Base-by-base conservation (phyloP, 768 basidiomycete species). In the Podaxis sp. region DNA sequence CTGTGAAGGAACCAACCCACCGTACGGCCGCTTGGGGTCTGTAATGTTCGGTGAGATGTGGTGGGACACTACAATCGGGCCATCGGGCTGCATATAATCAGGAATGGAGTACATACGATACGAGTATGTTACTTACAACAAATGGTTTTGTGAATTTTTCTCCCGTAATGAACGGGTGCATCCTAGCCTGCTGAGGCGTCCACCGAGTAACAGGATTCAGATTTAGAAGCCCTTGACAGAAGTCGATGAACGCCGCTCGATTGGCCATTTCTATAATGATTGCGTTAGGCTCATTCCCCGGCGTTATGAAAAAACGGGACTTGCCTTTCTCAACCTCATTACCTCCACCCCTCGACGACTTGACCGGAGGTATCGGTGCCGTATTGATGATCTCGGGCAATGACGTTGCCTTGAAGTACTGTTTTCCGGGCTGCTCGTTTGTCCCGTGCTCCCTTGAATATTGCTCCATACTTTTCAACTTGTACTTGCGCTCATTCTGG, bases 121-220 rank as follows among this genome's bases (percentile, higher is more conserved):
- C 15, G 20, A 50, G 38, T 22, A 20, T 22, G 22, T 4, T 52
- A 78, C 88, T 72, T 76, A 91, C 93, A 72, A 86, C 83, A 76
- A 90, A 95, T 5, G 93, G 89, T 70, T 91, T 93, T 5, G 87
- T 88, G 71, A 90, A 97, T 72, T 95, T 96, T 76, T 99, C 97
- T 56, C 96, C 96, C 4, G 95, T 97, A 68, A 99, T 97, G 77
- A 99, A 99, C 2, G 97, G 97, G 74, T 99, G 97, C 70, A 91
- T 78, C 55, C 90, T 83, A 41, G 97, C 97, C 75, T 99, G 96
- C 71, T 97, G 95, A 26, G 97, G 96, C 11, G 96, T 90, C 97
- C 97, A 99, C 60, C 97, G 84, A 63, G 93, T 91, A 60, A 96
- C 87, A 17, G 97, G 96, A 71, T 99, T 95, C 77, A 99, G 78